Evolutionary conservation across 331 rosid genomes (phyloP).

Genomic region (Rhamnella rubrinervis): DNA sequence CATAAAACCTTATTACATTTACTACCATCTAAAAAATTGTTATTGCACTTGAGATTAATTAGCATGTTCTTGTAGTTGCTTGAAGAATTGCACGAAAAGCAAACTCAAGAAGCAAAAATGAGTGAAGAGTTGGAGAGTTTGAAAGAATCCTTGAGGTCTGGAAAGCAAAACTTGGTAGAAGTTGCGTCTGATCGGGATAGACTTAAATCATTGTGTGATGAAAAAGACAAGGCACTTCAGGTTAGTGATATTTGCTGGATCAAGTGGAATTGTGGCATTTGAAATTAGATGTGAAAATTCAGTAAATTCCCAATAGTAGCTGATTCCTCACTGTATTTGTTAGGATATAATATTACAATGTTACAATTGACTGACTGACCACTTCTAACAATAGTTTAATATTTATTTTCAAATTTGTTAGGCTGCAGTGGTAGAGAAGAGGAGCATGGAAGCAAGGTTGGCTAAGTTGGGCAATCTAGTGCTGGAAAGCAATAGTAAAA

Average conservation of each 20-base stretch:
- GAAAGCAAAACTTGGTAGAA: constrained; percentile 54
- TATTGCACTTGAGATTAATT: constrained; percentile 19
- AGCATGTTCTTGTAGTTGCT: constrained; percentile 50
- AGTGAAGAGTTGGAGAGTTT: constrained; percentile 66
- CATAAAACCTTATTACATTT: neutral
- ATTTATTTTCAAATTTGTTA: constrained; percentile 35
- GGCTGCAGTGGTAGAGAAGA: constrained; percentile 65
- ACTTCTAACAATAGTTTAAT: constrained; percentile 1
- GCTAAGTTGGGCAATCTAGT: constrained; percentile 54
- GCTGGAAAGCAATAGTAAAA: constrained; percentile 47
- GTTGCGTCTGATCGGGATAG: constrained; percentile 53
- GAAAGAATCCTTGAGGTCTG: constrained; percentile 57
- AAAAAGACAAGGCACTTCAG: constrained; percentile 77
- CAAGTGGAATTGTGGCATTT: neutral
- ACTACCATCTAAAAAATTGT: neutral
- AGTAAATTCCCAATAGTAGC: neutral
- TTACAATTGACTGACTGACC: neutral
- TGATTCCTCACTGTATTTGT: too few species aligned
- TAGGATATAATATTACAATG: neutral
- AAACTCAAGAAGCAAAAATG: constrained; percentile 56
- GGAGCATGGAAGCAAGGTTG: constrained; percentile 65
- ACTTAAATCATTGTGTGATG: constrained; percentile 52
- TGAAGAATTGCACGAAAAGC: constrained; percentile 62
- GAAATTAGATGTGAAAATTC: neutral
- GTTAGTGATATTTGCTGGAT: constrained; percentile 39